Evolutionary conservation across 2,329 filamentous ascomycete genomes (phyloP).

Genomic region (Sclerotinia trifoliorum): DNA sequence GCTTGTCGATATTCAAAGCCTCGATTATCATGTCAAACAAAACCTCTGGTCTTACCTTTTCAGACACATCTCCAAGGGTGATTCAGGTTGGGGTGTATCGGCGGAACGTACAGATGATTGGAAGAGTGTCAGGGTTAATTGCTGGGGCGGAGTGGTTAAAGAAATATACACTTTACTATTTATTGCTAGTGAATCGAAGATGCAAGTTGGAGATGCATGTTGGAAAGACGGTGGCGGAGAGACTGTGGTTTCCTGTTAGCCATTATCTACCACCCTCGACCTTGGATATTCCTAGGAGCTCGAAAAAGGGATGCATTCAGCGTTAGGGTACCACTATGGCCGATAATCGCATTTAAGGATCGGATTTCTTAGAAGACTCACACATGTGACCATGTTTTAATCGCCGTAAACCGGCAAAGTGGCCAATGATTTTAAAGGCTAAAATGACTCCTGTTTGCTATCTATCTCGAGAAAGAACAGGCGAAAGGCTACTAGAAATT

Average conservation of each 20-base stretch:
- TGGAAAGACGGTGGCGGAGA: constrained; percentile 68
- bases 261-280: background rate
- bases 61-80: constrained; percentile 57
- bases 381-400: background rate
- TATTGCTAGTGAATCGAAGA: constrained; percentile 63
- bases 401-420: background rate
- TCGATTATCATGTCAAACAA: constrained; percentile 50
- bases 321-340: background rate
- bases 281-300: constrained; percentile 3
- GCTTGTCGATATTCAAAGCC: constrained; percentile 59
- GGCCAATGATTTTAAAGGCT: background rate
- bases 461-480: background rate
- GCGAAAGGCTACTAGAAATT: background rate
- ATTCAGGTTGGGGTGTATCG: constrained; percentile 67
- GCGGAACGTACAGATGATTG: constrained; percentile 47
- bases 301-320: background rate
- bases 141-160: constrained; percentile 71
- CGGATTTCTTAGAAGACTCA: background rate
- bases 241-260: constrained; percentile 23
- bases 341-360: background rate
- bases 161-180: constrained; percentile 76
- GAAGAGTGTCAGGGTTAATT: constrained; percentile 63
- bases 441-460: background rate
- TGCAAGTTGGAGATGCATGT: constrained; percentile 55
- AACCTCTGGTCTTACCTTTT: constrained; percentile 62